Evolutionary conservation across 169 alveolate genomes (phyloP).

Genomic region (Plasmodium vivax): DNA sequence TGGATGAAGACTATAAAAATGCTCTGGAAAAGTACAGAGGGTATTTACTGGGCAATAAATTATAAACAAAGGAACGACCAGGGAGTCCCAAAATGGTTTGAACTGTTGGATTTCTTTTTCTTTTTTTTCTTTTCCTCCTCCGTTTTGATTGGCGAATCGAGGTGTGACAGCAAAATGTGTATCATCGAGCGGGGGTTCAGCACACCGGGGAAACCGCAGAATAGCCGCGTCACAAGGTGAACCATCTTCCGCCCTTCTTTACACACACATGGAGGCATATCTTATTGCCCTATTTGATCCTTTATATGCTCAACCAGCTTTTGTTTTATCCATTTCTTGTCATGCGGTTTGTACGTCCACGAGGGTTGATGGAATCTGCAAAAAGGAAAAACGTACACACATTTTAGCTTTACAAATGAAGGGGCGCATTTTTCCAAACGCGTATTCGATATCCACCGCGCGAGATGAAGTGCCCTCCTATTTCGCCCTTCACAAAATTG

Average conservation of each 20-base stretch:
- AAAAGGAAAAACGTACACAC: not conserved
- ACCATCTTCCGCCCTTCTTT: not conserved
- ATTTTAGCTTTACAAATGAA: not conserved
- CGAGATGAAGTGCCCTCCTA: not conserved
- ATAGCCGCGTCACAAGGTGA: not conserved
- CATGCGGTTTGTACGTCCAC: conserved; percentile 68
- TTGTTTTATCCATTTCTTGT: conserved; percentile 72
- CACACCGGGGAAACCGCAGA: not conserved
- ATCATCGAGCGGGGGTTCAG: not conserved
- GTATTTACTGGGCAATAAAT: conserved; percentile 63
- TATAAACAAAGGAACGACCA: not conserved
- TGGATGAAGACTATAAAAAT: conserved; percentile 68
- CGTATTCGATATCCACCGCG: not conserved
- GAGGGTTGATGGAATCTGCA: conserved; percentile 60
- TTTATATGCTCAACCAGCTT: conserved; percentile 75
- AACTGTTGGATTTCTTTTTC: not conserved
- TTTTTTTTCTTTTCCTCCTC: not conserved
- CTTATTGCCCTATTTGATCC: conserved; percentile 64
- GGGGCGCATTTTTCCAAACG: not conserved
- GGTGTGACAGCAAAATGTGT: not conserved
- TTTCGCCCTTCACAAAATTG: not conserved
- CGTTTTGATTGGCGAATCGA: not conserved
- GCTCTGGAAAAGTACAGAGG: conserved; percentile 55
- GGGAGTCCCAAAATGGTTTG: not conserved
- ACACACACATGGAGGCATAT: not conserved